phyloP scores from a whole-genome alignment of 345 rosid genomes.

The Hibiscus trionum region DNA sequence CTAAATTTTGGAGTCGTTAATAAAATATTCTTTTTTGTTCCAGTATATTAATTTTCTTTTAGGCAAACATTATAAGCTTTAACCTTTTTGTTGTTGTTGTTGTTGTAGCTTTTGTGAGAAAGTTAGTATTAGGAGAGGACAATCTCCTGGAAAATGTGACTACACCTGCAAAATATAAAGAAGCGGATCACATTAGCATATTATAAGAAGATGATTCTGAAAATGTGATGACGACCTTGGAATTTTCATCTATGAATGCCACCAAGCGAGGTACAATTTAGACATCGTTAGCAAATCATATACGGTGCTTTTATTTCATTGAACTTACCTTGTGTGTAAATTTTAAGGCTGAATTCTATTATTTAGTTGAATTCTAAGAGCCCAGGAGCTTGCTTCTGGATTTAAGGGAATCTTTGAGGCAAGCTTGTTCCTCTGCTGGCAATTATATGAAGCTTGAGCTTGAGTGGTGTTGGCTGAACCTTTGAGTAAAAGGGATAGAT shows the following conservation, averaged over 20 bases:
- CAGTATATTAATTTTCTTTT: too few relatives aligned
- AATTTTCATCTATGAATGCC: constrained; percentile 10
- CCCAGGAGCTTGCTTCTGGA: too few relatives aligned
- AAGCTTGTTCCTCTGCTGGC: background rate
- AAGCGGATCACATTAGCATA: constrained; percentile 6
- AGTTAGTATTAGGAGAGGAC: constrained; percentile 40
- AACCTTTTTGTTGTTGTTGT: background rate
- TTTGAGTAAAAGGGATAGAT: too few relatives aligned
- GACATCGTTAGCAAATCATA: background rate
- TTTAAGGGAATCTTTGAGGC: too few relatives aligned
- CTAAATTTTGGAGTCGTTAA: too few relatives aligned
- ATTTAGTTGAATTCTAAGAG: background rate
- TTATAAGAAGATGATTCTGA: too few relatives aligned
- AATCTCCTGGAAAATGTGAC: constrained; percentile 26
- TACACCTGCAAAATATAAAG: constrained; percentile 31
- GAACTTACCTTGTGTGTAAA: background rate
- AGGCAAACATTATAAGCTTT: background rate
- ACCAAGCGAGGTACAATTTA: constrained; percentile 25
- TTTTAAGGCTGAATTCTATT: background rate
- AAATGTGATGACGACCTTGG: constrained; percentile 7
- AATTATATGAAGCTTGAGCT: background rate
- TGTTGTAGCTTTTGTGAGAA: constrained; percentile 48
- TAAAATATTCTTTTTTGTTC: too few relatives aligned
- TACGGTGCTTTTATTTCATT: background rate
- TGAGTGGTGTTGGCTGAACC: too few relatives aligned